Conservation (phyloP, 2,329 filamentous ascomycete species). For the Diaporthe humulicola region DNA sequence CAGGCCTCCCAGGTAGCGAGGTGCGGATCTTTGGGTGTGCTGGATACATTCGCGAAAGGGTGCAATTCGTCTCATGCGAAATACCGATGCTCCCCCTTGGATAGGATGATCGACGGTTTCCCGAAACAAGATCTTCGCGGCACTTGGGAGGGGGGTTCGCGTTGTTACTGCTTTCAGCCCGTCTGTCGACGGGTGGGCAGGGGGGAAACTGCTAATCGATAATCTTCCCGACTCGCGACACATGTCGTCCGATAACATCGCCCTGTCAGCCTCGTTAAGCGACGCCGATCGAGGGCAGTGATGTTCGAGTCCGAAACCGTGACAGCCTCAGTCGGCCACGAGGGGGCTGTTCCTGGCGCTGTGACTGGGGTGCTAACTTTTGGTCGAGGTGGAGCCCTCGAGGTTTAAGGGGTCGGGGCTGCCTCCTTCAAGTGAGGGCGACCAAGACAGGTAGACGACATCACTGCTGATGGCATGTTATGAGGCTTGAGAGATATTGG, state of each 20-base stretch:
- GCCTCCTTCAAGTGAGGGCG: neutral
- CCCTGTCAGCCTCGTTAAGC: neutral
- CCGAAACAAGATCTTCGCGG: constrained; percentile 22
- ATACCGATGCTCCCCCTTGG: neutral
- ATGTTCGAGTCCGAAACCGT: constrained; percentile 11
- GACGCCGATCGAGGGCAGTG: neutral
- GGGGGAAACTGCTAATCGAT: neutral
- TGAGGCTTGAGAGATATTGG: neutral
- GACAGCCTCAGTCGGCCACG: constrained; percentile 15
- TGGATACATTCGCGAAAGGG: neutral
- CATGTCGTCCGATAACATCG: neutral
- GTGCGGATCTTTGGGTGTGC: neutral
- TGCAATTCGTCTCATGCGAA: neutral
- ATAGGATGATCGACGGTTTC: constrained; percentile 20
- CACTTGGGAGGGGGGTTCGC: neutral
- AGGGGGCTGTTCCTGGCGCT: constrained; percentile 8
- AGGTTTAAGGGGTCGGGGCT: neutral
- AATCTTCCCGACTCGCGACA: constrained; percentile 5
- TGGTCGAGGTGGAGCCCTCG: constrained; percentile 17
- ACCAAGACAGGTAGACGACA: neutral
- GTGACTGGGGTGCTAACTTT: neutral
- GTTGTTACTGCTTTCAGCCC: neutral
- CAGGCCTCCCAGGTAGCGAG: neutral
- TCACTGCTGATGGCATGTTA: neutral
- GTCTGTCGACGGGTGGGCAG: neutral